Evolutionary conservation across 2,329 filamentous ascomycete species (phyloP), one percentile per base, ranked within the genome.

Genomic region (Aspergillus luchuensis): DNA sequence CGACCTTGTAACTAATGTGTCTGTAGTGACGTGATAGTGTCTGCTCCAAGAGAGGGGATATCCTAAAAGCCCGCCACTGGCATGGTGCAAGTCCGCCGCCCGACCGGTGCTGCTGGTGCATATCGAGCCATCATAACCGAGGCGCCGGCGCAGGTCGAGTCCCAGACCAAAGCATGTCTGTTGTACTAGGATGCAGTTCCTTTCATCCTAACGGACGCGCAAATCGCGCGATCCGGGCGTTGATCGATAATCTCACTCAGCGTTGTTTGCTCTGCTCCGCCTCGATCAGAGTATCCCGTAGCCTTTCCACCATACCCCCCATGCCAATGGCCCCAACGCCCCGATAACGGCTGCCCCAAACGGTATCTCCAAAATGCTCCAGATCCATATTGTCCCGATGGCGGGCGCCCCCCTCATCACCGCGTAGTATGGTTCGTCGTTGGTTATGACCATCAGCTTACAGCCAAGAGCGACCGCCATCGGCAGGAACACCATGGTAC

Each of bases 401-500:
- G 92, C 88, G n/a, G 95, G 95, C 0, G 92, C 90, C 64, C 87
- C 88, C 80, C 97, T 96, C 91, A 98, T 93, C 19, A 96, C 88
- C 6, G 90, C 90, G 67, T 96, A 87, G 71, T 97, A 98, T 4
- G 89, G 87, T 66, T 88, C 86, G 30, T 81, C 84, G 71, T 97
- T 98, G 25, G 90, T 92, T 56, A 93, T 87, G 67, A 91, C 82
- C 52, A 98, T 88, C 63, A 97, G 81, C 75, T 92, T 93, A 76
- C 88, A 91, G 1, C 95, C 95, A 0, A 79, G 64, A 17, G 62
- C 39, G 2, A 69, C 51, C 15, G 76, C 68, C 8, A 74, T 49
- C 6, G 71, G 68, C 10, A 77, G 65, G n/a, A 51, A 58, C 8
- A 33, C 33, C 15, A 52, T 4, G 5, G 77, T 78, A 13, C 69